Percentiles rank a stretch among this genome's conserved stretches.
Evolutionary conservation across 352 stramenopile species (phyloP).

Genomic region (Phytopythium vexans): DNA sequence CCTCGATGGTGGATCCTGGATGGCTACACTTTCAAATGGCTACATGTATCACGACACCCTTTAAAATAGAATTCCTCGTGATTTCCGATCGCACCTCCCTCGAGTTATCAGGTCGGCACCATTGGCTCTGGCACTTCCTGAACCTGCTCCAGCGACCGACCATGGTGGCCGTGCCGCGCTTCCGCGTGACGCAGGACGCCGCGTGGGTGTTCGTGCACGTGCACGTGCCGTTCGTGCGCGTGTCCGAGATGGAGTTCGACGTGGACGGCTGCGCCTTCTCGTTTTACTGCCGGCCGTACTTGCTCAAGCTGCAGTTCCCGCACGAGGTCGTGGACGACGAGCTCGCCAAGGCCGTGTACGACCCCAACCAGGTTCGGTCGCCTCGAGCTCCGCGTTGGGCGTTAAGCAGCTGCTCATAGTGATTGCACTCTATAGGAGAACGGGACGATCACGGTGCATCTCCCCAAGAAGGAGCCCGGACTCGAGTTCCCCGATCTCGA

Average conservation of each 20-base stretch:
- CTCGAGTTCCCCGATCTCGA: conserved; percentile 91
- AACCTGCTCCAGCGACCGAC: not conserved
- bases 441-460: conserved; percentile 90
- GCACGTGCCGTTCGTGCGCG: conserved; percentile 88
- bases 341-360: conserved; percentile 86
- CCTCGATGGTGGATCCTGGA: too few relatives aligned
- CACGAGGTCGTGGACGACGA: conserved; percentile 88
- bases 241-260: conserved; percentile 91
- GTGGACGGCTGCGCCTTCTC: conserved; percentile 89
- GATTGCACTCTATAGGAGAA: conserved; percentile 62
- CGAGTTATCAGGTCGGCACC: too few relatives aligned
- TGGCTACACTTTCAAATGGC: too few relatives aligned
- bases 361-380: conserved; percentile 74
- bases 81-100: too few relatives aligned
- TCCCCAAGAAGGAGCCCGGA: conserved; percentile 87
- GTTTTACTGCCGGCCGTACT: conserved; percentile 97
- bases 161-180: conserved; percentile 81
- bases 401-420: not conserved
- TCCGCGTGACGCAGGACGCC: conserved; percentile 81
- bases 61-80: too few relatives aligned
- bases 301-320: conserved; percentile 95
- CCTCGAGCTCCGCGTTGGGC: not conserved
- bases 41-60: too few relatives aligned
- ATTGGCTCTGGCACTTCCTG: too few relatives aligned
- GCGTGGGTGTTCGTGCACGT: conserved; percentile 86